These are phyloP conservation scores for Tetrahymena elliotti DNA, from an alignment of 73 alveolate species.

Conservation along the genomic window DNA sequence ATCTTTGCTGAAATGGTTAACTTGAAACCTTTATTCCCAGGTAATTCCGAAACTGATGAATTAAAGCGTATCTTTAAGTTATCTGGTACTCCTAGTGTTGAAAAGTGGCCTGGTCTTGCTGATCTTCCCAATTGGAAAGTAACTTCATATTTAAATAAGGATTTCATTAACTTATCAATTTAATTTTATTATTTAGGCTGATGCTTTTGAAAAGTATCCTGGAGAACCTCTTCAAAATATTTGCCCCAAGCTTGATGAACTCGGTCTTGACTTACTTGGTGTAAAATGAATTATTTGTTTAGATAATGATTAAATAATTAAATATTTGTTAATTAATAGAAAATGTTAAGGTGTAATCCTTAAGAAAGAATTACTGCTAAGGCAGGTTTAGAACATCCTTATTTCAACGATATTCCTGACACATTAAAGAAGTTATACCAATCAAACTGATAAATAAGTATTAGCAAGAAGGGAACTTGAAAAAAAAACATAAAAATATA, in stretches of 20 bases:
- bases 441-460: background rate
- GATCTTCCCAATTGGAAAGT: background rate
- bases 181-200: background rate
- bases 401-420: slow-evolving; percentile 37
- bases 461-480: background rate
- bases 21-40: slow-evolving; percentile 78
- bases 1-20: slow-evolving; percentile 89
- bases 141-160: background rate
- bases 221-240: slow-evolving; percentile 52
- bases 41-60: slow-evolving; percentile 54
- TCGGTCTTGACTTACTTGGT: slow-evolving; percentile 76
- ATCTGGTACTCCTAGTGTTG: slow-evolving; percentile 80
- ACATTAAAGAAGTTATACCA: slow-evolving; percentile 27
- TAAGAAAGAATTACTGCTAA: slow-evolving; percentile 43
- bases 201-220: slow-evolving; percentile 49
- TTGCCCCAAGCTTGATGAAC: slow-evolving; percentile 73
- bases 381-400: slow-evolving; percentile 35
- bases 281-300: slow-evolving; percentile 20
- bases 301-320: background rate
- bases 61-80: slow-evolving; percentile 63
- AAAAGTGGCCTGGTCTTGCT: slow-evolving; percentile 50
- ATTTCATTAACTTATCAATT: no score
- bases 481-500: no score
- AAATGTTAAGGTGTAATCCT: slow-evolving; percentile 30
- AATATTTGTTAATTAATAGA: background rate